phyloP scores from a whole-genome alignment of 2,329 filamentous ascomycete genomes.

The Xylaria hypoxylon region DNA sequence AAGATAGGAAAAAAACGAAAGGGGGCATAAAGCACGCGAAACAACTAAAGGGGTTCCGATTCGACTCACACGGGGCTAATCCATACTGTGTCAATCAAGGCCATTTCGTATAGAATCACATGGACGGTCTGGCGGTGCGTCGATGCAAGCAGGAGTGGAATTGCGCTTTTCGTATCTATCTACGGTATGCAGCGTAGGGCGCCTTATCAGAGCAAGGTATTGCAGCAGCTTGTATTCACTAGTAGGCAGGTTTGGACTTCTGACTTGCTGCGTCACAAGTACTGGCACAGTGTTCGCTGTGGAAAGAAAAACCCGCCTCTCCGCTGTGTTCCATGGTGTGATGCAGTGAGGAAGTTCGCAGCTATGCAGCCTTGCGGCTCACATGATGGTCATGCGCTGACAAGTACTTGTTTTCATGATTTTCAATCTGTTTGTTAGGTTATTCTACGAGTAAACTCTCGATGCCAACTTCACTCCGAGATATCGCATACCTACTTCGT shows the following conservation, averaged over 20 bases:
- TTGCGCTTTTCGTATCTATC: neutral
- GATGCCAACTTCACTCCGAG: neutral
- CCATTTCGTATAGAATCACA: constrained; percentile 17
- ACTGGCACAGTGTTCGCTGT: constrained; percentile 29
- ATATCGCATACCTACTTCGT: neutral
- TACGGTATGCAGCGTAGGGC: constrained; percentile 11
- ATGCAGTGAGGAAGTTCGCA: constrained; percentile 31
- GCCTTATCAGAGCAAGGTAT: constrained; percentile 19
- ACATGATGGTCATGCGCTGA: constrained; percentile 17
- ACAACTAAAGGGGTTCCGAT: neutral
- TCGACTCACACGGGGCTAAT: constrained; percentile 5
- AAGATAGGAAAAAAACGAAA: constrained; percentile 11
- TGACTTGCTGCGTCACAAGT: constrained; percentile 6
- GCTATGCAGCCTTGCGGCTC: constrained; percentile 35
- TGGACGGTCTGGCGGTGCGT: constrained; percentile 5
- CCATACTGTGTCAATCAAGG: neutral
- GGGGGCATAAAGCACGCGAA: constrained; percentile 18
- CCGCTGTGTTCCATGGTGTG: constrained; percentile 7
- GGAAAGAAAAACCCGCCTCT: constrained; percentile 4
- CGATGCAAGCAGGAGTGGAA: constrained; percentile 5
- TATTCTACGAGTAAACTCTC: neutral
- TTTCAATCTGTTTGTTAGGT: neutral
- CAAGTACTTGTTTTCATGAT: neutral
- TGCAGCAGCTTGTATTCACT: neutral
- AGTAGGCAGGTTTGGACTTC: constrained; percentile 8